phyloP scores from a whole-genome alignment of 2,329 filamentous ascomycete species.

The Aurifilum marmelostoma region DNA sequence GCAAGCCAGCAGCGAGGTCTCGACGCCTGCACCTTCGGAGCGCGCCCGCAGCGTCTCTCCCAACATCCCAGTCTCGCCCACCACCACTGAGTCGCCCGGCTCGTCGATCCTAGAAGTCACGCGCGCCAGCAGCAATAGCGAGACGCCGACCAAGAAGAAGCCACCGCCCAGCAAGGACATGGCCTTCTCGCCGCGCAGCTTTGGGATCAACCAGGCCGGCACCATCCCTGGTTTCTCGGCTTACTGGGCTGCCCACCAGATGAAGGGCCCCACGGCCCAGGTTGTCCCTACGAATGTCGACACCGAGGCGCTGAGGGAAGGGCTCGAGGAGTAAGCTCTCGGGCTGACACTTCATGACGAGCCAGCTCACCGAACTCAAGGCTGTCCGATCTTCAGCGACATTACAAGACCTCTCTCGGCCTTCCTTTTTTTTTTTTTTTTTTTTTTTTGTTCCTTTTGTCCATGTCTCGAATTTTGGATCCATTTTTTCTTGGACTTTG shows the following conservation, averaged over 20 bases:
- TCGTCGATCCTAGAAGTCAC: conserved; percentile 24
- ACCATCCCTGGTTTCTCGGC: conserved; percentile 72
- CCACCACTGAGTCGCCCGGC: conserved; percentile 19
- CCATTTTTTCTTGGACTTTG: conserved; percentile 12
- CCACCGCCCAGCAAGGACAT: conserved; percentile 16
- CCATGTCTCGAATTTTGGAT: neutral
- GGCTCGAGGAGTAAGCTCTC: conserved; percentile 48
- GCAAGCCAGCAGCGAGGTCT: conserved; percentile 1
- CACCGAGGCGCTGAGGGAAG: conserved; percentile 62
- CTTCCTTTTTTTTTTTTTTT: neutral
- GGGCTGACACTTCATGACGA: no score
- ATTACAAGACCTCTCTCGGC: neutral
- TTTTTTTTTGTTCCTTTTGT: conserved; percentile 14
- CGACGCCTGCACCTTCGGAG: conserved; percentile 20
- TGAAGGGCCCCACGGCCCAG: conserved; percentile 55
- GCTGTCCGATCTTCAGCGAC: neutral
- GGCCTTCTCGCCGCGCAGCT: conserved; percentile 25
- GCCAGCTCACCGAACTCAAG: no score
- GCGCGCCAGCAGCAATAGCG: conserved; percentile 1
- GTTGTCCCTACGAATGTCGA: conserved; percentile 63
- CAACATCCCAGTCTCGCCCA: conserved; percentile 16
- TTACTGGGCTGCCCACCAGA: conserved; percentile 55
- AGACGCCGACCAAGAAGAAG: conserved; percentile 15
- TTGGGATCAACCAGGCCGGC: conserved; percentile 78
- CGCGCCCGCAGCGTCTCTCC: conserved; percentile 20